Conservation (phyloP, 306 rosid species). For the Vigna trinervia region DNA sequence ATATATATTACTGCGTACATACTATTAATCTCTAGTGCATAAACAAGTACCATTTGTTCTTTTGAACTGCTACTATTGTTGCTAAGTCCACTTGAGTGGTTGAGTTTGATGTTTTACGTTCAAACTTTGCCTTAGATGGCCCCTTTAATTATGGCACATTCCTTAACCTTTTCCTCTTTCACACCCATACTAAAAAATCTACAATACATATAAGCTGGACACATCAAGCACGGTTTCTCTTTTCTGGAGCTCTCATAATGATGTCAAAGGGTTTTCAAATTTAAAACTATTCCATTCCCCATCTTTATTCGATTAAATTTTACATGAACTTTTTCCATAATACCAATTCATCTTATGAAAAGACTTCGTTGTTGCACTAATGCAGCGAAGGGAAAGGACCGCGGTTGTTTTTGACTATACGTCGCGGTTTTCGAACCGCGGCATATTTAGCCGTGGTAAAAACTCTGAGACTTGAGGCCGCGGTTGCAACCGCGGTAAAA, state of each 20-base stretch:
- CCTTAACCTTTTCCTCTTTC: conserved; percentile 33
- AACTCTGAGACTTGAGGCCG: no score
- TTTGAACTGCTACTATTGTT: background rate
- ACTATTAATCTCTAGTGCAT: background rate
- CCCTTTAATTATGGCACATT: conserved; percentile 9
- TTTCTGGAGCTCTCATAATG: conserved; percentile 11
- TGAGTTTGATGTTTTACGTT: conserved; percentile 31
- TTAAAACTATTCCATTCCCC: background rate
- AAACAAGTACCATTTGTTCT: background rate
- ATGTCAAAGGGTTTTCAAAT: conserved; percentile 26
- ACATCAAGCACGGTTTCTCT: background rate
- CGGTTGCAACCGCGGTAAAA: no score
- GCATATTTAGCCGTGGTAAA: no score
- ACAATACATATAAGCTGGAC: conserved; percentile 10
- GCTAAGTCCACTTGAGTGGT: conserved; percentile 8
- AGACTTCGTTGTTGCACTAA: no score
- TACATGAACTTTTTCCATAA: background rate
- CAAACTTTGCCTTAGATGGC: conserved; percentile 30
- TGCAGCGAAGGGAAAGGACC: no score
- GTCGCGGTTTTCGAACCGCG: no score
- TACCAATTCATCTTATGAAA: no score
- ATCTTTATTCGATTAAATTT: background rate
- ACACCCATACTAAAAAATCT: conserved; percentile 18
- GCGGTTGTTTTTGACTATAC: no score
- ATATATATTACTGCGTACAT: background rate